Conservation (phyloP, 257 asterid genomes). For the Leptodermis oblonga region DNA sequence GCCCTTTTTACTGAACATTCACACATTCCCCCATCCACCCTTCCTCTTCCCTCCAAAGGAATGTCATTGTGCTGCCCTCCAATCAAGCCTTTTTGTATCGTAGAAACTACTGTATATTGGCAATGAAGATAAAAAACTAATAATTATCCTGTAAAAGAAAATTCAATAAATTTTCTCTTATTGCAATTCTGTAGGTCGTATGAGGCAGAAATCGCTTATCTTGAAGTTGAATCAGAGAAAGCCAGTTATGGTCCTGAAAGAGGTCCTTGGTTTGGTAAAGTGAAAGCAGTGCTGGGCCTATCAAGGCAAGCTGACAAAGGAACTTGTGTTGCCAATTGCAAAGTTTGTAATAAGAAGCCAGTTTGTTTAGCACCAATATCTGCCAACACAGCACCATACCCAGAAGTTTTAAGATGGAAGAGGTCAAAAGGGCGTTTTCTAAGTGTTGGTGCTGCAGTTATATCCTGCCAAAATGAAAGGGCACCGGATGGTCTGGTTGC, state of each 20-base stretch:
- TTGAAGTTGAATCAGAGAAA: conserved; percentile 59
- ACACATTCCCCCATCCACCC: no score
- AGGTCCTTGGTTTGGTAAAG: conserved; percentile 33
- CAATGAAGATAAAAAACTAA: no score
- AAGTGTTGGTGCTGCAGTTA: conserved; percentile 90
- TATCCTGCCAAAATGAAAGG: conserved; percentile 89
- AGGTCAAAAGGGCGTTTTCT: conserved; percentile 69
- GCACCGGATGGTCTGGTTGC: conserved; percentile 97
- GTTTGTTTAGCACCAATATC: conserved; percentile 41
- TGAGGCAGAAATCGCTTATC: conserved; percentile 85
- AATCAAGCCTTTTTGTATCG: no score
- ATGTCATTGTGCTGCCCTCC: neutral
- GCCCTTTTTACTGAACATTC: no score
- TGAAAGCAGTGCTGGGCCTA: conserved; percentile 35
- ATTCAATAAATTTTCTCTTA: no score
- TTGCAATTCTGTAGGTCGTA: conserved; percentile 58
- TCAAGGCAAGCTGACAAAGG: conserved; percentile 40
- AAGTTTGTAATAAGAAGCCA: no score
- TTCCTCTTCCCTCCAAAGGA: no score
- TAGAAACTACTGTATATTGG: no score
- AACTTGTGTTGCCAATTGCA: conserved; percentile 71
- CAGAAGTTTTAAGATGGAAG: conserved; percentile 58
- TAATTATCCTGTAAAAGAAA: no score
- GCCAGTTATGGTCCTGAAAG: conserved; percentile 28
- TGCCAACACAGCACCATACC: conserved; percentile 30